phyloP scores from a whole-genome alignment of 805 yeast genomes.

The Hyphopichia homilentoma region DNA sequence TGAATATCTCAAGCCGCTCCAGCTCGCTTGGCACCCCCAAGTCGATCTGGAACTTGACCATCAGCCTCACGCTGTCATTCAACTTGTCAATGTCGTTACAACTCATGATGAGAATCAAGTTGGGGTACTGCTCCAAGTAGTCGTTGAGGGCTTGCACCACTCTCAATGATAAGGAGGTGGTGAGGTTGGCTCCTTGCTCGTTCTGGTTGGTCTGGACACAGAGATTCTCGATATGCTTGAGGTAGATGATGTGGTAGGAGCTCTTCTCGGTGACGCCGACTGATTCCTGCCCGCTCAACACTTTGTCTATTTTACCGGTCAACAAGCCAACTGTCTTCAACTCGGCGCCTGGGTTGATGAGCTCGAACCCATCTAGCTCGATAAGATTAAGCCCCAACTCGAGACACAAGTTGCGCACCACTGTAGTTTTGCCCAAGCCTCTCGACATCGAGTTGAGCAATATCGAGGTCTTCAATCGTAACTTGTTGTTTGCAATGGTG shows the following conservation, averaged over 20 bases:
- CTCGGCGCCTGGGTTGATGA: slow-evolving; percentile 67
- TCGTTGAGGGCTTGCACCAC: slow-evolving; percentile 56
- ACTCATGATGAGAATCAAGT: slow-evolving; percentile 54
- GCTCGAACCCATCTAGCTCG: slow-evolving; percentile 66
- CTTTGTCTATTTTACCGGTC: slow-evolving; percentile 72
- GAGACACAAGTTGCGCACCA: slow-evolving; percentile 52
- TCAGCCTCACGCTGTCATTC: slow-evolving; percentile 61
- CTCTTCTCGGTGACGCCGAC: slow-evolving; percentile 19
- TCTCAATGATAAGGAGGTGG: slow-evolving; percentile 48
- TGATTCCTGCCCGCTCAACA: slow-evolving; percentile 32
- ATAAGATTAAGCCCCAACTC: slow-evolving; percentile 64
- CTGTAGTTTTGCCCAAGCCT: slow-evolving; percentile 74
- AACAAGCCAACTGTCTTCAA: slow-evolving; percentile 75
- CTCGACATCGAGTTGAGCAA: slow-evolving; percentile 65
- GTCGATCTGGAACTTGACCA: slow-evolving; percentile 72
- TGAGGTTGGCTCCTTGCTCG: slow-evolving; percentile 35
- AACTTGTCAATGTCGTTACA: slow-evolving; percentile 70
- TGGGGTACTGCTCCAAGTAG: slow-evolving; percentile 39
- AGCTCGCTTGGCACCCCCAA: slow-evolving; percentile 74
- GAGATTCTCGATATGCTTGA: slow-evolving; percentile 75
- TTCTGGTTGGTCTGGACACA: slow-evolving; percentile 64
- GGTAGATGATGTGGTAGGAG: slow-evolving; percentile 44
- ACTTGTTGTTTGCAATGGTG: slow-evolving; percentile 13
- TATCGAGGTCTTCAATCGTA: slow-evolving; percentile 55
- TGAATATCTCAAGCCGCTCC: slow-evolving; percentile 67